These are phyloP conservation scores for Nannochloropsis oceanica DNA, from an alignment of 108 stramenopile species.

Conservation along the genomic window DNA sequence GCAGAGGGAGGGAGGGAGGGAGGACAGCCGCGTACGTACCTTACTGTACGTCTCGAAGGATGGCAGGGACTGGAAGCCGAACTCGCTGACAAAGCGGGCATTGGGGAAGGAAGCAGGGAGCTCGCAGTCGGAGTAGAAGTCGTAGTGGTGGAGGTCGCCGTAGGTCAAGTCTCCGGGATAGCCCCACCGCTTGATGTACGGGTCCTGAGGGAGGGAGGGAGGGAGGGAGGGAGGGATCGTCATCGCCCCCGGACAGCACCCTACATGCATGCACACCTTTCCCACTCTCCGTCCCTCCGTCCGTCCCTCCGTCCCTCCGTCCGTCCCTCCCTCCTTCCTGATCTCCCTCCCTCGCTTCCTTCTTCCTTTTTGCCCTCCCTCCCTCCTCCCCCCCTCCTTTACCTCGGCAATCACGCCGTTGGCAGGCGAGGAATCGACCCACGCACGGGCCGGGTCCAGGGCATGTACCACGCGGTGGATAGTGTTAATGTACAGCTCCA, in stretches of 20 bases:
- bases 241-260: neutral
- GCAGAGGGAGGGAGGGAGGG: too few relatives aligned
- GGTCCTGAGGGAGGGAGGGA: too few relatives aligned
- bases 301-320: neutral
- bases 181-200: constrained; percentile 18
- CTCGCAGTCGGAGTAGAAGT: constrained; percentile 18
- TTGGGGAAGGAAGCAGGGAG: neutral
- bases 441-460: neutral
- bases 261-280: neutral
- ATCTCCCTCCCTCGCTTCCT: neutral
- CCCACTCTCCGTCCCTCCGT: neutral
- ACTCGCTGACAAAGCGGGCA: constrained; percentile 16
- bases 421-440: constrained; percentile 2
- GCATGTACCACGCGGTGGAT: neutral
- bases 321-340: neutral
- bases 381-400: neutral
- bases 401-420: neutral
- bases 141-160: constrained; percentile 20
- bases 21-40: neutral
- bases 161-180: neutral
- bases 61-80: constrained; percentile 13
- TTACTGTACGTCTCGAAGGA: neutral
- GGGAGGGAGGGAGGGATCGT: too few relatives aligned
- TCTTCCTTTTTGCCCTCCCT: neutral
- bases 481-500: constrained; percentile 4